Base-by-base conservation (phyloP, 2,329 filamentous ascomycete genomes). In the Pyrenophora tritici-repentis region DNA sequence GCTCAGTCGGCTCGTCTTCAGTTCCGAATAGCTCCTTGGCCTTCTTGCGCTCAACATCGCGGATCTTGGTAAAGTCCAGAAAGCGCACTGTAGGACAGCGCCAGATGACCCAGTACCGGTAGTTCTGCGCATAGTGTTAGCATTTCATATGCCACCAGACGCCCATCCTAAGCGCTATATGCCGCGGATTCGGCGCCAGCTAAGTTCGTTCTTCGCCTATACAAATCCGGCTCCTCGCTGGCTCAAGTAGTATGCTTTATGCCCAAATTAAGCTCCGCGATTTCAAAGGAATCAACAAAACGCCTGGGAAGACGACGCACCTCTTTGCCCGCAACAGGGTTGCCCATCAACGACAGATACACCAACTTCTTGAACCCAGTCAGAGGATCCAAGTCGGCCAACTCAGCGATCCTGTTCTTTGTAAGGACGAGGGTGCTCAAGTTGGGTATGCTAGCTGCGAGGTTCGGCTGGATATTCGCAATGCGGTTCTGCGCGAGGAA, bases 311-410 rank as follows among this genome's bases (percentile, higher is more conserved):
- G 66, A 33, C 72, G 3, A 60, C 67, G 35, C 72, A 96, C 92
- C 85, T 97, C 92, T 77, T 93, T 96, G 79, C 88, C 89, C 18
- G 89, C 86, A 6, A 97, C 89, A 0, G 94, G 93, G 72, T 97
- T 97, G 55, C 95, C 92, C 48, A 88, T 72, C 71, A 97, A 73
- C 33, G 89, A 86, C 65, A 99, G 73, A 75, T 96, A 91, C 50
- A 87, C 91, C 73, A 99, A 75, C 50, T 82, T 81, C 49, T 78
- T 70, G 66, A 95, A 87, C 16, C 80, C 80, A 22, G 80, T 82
- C 62, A 99, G 77, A n/a, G 87, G 83, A 67, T 97, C 92, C 54
- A 97, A 73, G 73, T 99, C 94, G 39, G 89, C 88, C 68, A 99
- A 79, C 79, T 97, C 92, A 29, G 79, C 76, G 58, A 99, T 73